phyloP scores from a whole-genome alignment of 106 monocot species.

The Allium cepa region DNA sequence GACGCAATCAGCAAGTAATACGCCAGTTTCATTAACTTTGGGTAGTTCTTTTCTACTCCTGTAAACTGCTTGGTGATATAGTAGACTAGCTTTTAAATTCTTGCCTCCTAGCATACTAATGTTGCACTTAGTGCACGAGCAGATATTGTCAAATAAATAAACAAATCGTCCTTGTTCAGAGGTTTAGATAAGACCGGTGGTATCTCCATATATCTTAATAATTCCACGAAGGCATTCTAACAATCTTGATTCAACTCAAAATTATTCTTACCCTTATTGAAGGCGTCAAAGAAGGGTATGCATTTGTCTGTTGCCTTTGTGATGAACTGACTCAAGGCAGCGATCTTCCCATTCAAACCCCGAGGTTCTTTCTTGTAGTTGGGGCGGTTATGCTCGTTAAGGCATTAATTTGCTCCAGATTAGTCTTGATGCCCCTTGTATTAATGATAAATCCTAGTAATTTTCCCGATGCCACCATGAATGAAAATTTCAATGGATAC shows the following conservation, averaged over 20 bases:
- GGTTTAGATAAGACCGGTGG: background rate
- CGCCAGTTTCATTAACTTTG: background rate
- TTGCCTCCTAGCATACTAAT: background rate
- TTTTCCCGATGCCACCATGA: background rate
- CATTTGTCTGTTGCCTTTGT: background rate
- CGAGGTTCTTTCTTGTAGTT: background rate
- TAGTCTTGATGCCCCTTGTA: background rate
- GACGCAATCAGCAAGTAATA: background rate
- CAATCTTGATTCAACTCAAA: background rate
- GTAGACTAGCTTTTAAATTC: background rate
- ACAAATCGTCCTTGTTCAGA: background rate
- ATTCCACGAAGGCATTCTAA: background rate
- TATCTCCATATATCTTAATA: background rate
- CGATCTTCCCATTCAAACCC: background rate
- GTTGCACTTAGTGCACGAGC: background rate
- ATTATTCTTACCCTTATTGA: background rate
- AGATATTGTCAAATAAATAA: background rate
- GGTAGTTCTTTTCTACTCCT: background rate
- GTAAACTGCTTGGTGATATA: background rate
- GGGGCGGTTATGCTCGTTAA: background rate
- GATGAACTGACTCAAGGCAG: background rate
- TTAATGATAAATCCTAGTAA: background rate
- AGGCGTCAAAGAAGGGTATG: background rate
- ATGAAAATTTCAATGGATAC: background rate
- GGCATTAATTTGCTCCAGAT: background rate